These are phyloP conservation scores for Chalciporus sphaerocephalus DNA, from an alignment of 768 basidiomycete species.

Conservation along the genomic window DNA sequence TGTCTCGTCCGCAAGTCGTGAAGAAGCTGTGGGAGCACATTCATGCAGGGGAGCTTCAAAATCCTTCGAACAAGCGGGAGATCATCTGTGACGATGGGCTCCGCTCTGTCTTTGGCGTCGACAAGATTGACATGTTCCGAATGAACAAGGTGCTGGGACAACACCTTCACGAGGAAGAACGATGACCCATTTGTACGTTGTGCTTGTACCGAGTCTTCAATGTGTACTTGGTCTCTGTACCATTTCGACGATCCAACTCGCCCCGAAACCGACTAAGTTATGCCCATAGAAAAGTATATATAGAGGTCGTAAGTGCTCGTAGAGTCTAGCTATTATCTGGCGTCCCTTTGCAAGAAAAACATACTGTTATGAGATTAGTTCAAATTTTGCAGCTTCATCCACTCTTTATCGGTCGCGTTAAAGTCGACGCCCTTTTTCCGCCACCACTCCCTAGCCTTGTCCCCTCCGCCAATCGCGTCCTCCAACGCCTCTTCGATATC, in stretches of 20 bases:
- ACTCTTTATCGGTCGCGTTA: conserved; percentile 78
- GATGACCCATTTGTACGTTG: neutral
- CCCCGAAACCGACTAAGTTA: neutral
- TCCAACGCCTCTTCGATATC: conserved; percentile 90
- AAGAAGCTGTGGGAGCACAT: conserved; percentile 90
- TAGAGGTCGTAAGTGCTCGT: conserved; percentile 1
- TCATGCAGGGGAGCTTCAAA: conserved; percentile 75
- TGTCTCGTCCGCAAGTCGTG: conserved; percentile 87
- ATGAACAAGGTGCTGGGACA: conserved; percentile 90
- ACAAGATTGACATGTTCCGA: conserved; percentile 88
- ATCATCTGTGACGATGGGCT: conserved; percentile 78
- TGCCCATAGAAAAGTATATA: neutral
- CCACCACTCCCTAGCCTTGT: conserved; percentile 78
- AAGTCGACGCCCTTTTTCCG: conserved; percentile 76
- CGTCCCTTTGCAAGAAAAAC: neutral
- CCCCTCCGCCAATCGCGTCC: conserved; percentile 79
- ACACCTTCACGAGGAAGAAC: conserved; percentile 36
- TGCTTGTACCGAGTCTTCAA: conserved; percentile 5
- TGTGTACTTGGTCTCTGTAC: neutral
- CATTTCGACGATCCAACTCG: neutral
- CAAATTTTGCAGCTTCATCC: conserved; percentile 78
- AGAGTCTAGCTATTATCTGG: neutral
- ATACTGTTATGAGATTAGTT: conserved; percentile 41
- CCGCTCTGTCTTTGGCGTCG: conserved; percentile 70
- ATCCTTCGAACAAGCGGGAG: conserved; percentile 76